These are phyloP conservation scores for Ustilago vetiveriae DNA, from an alignment of 1,284 basidiomycete species.

Conservation along the genomic window DNA sequence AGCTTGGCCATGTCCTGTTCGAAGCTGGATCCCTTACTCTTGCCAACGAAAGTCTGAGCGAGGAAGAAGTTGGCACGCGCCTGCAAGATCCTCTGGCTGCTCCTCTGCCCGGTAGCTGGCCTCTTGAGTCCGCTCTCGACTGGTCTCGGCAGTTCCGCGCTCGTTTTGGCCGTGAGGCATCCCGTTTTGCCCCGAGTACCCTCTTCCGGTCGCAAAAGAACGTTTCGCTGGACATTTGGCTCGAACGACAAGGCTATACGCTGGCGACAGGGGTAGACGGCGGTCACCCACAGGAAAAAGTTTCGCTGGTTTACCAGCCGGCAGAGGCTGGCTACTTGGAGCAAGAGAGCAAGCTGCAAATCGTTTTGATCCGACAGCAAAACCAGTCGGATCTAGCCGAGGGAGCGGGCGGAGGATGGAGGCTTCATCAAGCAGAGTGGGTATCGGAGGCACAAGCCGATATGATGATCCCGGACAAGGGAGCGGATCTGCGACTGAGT, in stretches of 20 bases:
- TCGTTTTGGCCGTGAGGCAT: conserved; percentile 27
- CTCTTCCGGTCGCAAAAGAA: conserved; percentile 44
- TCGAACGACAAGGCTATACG: conserved; percentile 25
- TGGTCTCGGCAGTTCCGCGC: conserved; percentile 32
- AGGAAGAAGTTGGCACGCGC: conserved; percentile 19
- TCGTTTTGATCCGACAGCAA: conserved; percentile 7
- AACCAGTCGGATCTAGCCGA: conserved; percentile 2
- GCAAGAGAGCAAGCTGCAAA: conserved; percentile 16
- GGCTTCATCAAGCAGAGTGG: conserved; percentile 13
- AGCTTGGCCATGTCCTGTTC: conserved; percentile 39
- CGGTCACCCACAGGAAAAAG: neutral
- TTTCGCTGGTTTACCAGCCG: conserved; percentile 23
- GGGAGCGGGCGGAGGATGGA: conserved; percentile 10
- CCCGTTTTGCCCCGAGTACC: conserved; percentile 32
- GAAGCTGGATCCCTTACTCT: conserved; percentile 16
- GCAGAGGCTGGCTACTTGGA: conserved; percentile 3
- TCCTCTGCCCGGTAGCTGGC: conserved; percentile 36
- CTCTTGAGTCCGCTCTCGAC: conserved; percentile 14
- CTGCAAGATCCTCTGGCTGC: conserved; percentile 34
- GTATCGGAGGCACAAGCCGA: conserved; percentile 19
- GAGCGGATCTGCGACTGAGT: conserved; percentile 27
- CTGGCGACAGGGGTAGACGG: conserved; percentile 1
- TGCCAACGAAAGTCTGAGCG: conserved; percentile 23
- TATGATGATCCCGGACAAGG: conserved; percentile 29
- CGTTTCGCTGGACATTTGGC: conserved; percentile 28